A percentile compares a stretch with the other conserved stretches of the same genome.
These are phyloP conservation scores for Barnettozyma botsteinii DNA, from an alignment of 805 yeast species.

Conservation along the genomic window DNA sequence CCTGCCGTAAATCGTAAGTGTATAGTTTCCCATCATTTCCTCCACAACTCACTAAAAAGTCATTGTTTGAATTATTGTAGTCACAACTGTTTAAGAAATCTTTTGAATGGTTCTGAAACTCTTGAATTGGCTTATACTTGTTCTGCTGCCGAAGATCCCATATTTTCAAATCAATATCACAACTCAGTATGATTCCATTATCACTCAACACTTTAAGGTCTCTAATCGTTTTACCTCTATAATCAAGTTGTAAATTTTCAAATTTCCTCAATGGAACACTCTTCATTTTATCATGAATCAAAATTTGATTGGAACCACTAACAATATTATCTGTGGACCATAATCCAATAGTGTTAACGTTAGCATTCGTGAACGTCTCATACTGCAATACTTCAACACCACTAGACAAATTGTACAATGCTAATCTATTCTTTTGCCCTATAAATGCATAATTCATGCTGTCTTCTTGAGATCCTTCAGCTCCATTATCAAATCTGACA, in stretches of 20 bases:
- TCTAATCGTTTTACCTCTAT: conserved; percentile 8
- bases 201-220: conserved; percentile 9
- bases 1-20: conserved; percentile 20
- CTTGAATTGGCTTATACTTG: conserved; percentile 30
- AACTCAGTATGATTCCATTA: conserved; percentile 14
- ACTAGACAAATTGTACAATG: conserved; percentile 1
- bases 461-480: neutral
- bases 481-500: neutral
- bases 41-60: conserved; percentile 11
- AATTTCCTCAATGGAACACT: conserved; percentile 9
- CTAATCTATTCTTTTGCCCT: conserved; percentile 8
- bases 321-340: conserved; percentile 8
- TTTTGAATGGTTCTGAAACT: conserved; percentile 24
- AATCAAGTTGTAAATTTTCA: conserved; percentile 2
- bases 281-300: conserved; percentile 12
- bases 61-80: neutral
- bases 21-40: conserved; percentile 22
- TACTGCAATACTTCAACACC: conserved; percentile 1
- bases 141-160: conserved; percentile 12
- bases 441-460: conserved; percentile 6
- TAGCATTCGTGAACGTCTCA: conserved; percentile 6
- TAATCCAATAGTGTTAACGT: conserved; percentile 10
- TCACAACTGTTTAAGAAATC: conserved; percentile 25
- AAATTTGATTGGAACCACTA: conserved; percentile 14
- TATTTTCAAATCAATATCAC: conserved; percentile 20